Conservation (phyloP, 1,284 basidiomycete genomes). For the Leccinum glutinopallens region DNA sequence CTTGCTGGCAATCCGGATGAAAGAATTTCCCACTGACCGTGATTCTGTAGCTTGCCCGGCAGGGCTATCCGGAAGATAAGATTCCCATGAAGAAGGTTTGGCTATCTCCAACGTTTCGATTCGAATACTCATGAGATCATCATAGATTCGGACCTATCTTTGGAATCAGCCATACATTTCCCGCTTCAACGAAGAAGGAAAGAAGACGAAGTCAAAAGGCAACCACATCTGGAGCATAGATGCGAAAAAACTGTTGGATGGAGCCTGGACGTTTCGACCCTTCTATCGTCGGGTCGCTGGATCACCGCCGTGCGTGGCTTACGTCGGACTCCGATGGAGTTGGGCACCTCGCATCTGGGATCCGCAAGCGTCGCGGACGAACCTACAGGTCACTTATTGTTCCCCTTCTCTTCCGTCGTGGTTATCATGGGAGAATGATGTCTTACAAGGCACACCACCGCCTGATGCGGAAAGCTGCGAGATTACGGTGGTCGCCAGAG, state of each 20-base stretch:
- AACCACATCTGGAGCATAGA: conserved; percentile 99
- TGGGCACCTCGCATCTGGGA: conserved; percentile 98
- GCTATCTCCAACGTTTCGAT: conserved; percentile 20
- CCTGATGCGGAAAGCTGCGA: conserved; percentile 72
- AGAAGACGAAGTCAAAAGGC: conserved; percentile 99
- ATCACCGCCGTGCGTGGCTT: conserved; percentile 78
- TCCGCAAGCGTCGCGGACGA: conserved; percentile 85
- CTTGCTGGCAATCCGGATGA: conserved; percentile 11
- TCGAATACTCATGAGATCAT: conserved; percentile 28
- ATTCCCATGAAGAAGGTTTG: conserved; percentile 87
- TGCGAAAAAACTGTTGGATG: conserved; percentile 80
- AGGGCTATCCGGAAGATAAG: conserved; percentile 84
- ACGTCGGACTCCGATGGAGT: conserved; percentile 82
- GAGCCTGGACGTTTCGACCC: conserved; percentile 89
- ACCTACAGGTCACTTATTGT: conserved; percentile 77
- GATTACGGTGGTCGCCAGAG: conserved; percentile 71
- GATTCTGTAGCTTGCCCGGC: conserved; percentile 61
- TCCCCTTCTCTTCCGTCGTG: conserved; percentile 84
- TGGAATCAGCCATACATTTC: conserved; percentile 95
- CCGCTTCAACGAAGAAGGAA: conserved; percentile 98
- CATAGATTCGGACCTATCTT: conserved; percentile 92
- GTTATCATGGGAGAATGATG: conserved; percentile 86
- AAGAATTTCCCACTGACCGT: conserved; percentile 18
- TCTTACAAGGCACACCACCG: conserved; percentile 72
- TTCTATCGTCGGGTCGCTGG: conserved; percentile 89